Conservation (phyloP, 441 rosid species). For the Hura crepitans region DNA sequence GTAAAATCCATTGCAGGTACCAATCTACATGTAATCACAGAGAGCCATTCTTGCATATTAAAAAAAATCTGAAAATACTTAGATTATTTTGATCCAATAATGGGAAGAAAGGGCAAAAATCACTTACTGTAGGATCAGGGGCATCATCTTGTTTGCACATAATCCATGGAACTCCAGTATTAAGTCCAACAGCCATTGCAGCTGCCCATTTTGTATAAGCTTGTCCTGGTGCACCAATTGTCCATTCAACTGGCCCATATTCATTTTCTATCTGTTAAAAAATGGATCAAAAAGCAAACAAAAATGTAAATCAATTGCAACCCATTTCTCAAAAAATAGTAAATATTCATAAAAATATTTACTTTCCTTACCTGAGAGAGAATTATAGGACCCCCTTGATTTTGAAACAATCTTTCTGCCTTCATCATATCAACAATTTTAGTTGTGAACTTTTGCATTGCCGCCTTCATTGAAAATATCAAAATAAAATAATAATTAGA, state of each 20-base stretch:
- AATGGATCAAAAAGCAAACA: background rate
- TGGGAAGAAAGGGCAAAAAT: background rate
- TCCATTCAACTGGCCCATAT: constrained; percentile 85
- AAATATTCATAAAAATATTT: background rate
- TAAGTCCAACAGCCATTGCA: constrained; percentile 82
- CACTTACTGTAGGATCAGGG: constrained; percentile 75
- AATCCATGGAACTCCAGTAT: constrained; percentile 97
- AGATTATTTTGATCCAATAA: too few species aligned
- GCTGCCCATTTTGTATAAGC: constrained; percentile 89
- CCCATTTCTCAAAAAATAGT: background rate
- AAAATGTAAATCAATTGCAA: background rate
- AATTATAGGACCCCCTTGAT: constrained; percentile 95
- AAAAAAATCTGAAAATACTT: background rate
- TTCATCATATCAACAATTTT: constrained; percentile 87
- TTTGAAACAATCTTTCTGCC: constrained; percentile 65
- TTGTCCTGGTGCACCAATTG: constrained; percentile 64
- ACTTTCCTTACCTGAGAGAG: constrained; percentile 67
- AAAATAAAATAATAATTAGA: constrained; percentile 10
- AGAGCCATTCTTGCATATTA: too few species aligned
- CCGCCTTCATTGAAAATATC: constrained; percentile 23
- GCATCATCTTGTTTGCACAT: constrained; percentile 99
- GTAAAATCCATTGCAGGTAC: constrained; percentile 90
- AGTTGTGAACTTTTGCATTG: constrained; percentile 70
- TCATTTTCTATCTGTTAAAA: constrained; percentile 84
- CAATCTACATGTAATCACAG: constrained; percentile 46